Evolutionary conservation across 108 stramenopile species (phyloP).

Genomic region (Cyclotella choctawhatcheeana): DNA sequence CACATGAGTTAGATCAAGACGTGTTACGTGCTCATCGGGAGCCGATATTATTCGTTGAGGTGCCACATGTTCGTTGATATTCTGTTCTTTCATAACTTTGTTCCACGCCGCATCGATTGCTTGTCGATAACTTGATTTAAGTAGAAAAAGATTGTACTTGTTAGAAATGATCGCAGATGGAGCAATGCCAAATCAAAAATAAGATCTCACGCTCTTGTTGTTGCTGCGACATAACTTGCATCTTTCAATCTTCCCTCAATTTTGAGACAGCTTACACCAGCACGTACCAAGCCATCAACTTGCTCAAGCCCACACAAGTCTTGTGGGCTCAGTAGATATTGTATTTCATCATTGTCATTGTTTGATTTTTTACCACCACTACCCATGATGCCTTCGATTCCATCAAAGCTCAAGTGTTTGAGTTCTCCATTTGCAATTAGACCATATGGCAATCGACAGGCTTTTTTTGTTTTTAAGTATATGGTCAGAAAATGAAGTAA

Average conservation of each 20-base stretch:
- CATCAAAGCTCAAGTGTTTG: conserved; percentile 52
- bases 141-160: background rate
- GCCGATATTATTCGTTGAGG: conserved; percentile 22
- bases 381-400: conserved; percentile 49
- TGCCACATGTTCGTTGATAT: background rate
- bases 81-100: conserved; percentile 48
- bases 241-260: conserved; percentile 87
- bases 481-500: too few species aligned
- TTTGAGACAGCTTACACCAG: conserved; percentile 78
- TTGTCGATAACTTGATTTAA: conserved; percentile 54
- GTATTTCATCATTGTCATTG: conserved; percentile 43
- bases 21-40: conserved; percentile 56
- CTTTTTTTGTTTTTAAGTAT: too few species aligned
- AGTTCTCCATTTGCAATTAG: conserved; percentile 70
- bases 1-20: conserved; percentile 65
- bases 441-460: conserved; percentile 78
- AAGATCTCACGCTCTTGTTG: conserved; percentile 61
- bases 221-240: conserved; percentile 76
- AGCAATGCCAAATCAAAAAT: too few species aligned
- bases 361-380: background rate
- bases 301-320: conserved; percentile 82
- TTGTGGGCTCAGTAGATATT: conserved; percentile 74
- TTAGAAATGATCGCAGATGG: too few species aligned
- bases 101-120: conserved; percentile 79
- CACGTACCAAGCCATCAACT: conserved; percentile 60